Evolutionary conservation across 1,284 basidiomycete genomes (phyloP).

Genomic region (Phellopilus nigrolimitatus): DNA sequence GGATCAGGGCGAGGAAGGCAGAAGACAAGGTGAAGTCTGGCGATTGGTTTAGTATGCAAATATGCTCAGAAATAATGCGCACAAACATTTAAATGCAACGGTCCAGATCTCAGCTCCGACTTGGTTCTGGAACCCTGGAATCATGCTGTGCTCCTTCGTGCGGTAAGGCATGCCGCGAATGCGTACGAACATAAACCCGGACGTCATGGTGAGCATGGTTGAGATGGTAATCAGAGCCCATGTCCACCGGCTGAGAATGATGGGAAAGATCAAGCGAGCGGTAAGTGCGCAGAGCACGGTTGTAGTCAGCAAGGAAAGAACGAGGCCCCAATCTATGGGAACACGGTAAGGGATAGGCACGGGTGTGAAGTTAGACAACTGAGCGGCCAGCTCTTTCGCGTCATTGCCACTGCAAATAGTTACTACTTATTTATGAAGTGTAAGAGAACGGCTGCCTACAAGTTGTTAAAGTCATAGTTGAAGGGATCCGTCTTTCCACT

Average conservation of each 20-base stretch:
- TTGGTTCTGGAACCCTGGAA: slow-evolving; percentile 82
- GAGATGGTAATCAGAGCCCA: slow-evolving; percentile 68
- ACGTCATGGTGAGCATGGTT: slow-evolving; percentile 77
- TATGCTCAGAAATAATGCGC: slow-evolving; percentile 4
- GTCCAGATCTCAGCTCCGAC: slow-evolving; percentile 92
- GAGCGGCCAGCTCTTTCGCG: slow-evolving; percentile 69
- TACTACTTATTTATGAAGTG: slow-evolving; percentile 10
- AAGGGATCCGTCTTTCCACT: slow-evolving; percentile 50
- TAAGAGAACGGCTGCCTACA: slow-evolving; percentile 35
- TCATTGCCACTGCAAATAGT: slow-evolving; percentile 65
- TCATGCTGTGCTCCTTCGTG: slow-evolving; percentile 69
- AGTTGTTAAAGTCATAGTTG: slow-evolving; percentile 70
- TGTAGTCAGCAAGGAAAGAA: slow-evolving; percentile 40
- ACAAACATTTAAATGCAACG: slow-evolving; percentile 81
- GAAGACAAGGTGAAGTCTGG: slow-evolving; percentile 81
- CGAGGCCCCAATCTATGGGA: slow-evolving; percentile 65
- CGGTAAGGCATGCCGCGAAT: slow-evolving; percentile 82
- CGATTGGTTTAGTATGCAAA: slow-evolving; percentile 5
- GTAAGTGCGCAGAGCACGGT: slow-evolving; percentile 42
- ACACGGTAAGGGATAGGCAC: slow-evolving; percentile 68
- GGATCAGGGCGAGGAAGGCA: slow-evolving; percentile 78
- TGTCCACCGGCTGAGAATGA: slow-evolving; percentile 74
- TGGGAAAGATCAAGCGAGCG: slow-evolving; percentile 60
- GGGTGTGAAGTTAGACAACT: slow-evolving; percentile 68
- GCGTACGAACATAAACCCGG: slow-evolving; percentile 95